Base-by-base conservation (phyloP, 2,329 filamentous ascomycete genomes). In the Paraconiothyrium brasiliense region DNA sequence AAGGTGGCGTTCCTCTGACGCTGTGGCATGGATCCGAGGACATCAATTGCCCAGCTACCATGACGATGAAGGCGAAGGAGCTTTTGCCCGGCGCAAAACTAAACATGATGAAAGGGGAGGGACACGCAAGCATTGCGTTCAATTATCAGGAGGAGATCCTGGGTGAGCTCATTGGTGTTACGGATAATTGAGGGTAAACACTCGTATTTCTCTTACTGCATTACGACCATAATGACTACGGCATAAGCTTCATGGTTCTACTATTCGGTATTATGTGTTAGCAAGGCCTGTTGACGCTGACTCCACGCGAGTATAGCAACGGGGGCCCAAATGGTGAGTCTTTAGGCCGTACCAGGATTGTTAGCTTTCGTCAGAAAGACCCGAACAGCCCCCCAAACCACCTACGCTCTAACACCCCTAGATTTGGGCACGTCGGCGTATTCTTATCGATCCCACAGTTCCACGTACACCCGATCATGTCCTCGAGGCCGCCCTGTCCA, bases 11-110 rank as follows among this genome's bases (percentile, higher is more conserved):
- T 13, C 59, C 66, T 2, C 62, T 76, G 41, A 71, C 70, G 4
- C 39, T 79, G 11, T 79, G 76, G 76, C 76, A 78, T 66, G 76
- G 75, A 0, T 62, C 54, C 3, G 63, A 71, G n/a, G 76, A 79
- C 58, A 58, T 66, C 20, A 70, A 73, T 37, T 71, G 66, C 30
- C 71, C 75, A 9, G 63, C 66, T 24, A 50, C 55, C 13, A 73
- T 71, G 72, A 69, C 65, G 3, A 54, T 60, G 32, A 72, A 70
- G 54, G 74, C 75, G 1, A 63, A 67, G 13, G 65, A 67, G 27
- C 37, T 69, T 27, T 68, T 77, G 52, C 63, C 66, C 1, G 65
- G 64, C 5, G 70, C 68, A 32, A 62, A 56, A 27, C 44, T 76
- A 22, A 61, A 64, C 32, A 51, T 72, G 51, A 63, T 69, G 60